These are phyloP conservation scores for Stephanodiscus minutulus DNA, from an alignment of 108 stramenopile species.

Conservation along the genomic window DNA sequence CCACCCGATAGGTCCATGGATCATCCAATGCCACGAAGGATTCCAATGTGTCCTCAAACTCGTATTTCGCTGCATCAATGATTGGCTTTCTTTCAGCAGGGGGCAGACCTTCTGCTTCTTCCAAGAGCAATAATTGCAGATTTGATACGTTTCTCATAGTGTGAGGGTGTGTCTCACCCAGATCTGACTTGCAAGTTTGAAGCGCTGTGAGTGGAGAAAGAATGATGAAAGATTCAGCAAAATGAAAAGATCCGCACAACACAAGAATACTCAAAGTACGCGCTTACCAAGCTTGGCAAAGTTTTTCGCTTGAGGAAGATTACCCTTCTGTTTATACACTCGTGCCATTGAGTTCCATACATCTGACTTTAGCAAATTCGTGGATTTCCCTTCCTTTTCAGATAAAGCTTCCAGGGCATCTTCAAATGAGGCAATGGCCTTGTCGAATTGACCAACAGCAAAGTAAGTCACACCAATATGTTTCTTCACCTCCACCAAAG, in stretches of 20 bases:
- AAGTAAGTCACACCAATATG: constrained; percentile 29
- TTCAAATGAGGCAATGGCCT: constrained; percentile 29
- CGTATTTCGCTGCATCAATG: constrained; percentile 50
- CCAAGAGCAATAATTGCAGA: constrained; percentile 39
- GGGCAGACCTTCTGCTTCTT: constrained; percentile 40
- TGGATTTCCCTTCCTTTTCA: constrained; percentile 16
- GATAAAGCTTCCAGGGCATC: constrained; percentile 39
- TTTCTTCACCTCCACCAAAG: constrained; percentile 33
- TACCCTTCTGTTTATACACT: constrained; percentile 30
- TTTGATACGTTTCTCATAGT: constrained; percentile 43
- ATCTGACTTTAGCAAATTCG: constrained; percentile 23
- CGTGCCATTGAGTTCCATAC: constrained; percentile 37
- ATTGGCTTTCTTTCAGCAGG: constrained; percentile 32
- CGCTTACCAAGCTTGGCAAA: constrained; percentile 45
- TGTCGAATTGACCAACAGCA: constrained; percentile 22
- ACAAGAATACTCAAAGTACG: not conserved
- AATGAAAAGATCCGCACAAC: not conserved
- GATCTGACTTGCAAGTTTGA: constrained; percentile 31
- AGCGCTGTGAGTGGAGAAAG: constrained; percentile 14
- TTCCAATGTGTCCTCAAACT: constrained; percentile 42
- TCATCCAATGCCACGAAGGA: constrained; percentile 36
- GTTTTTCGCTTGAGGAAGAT: constrained; percentile 42
- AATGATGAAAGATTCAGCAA: not conserved
- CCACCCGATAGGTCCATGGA: constrained; percentile 43
- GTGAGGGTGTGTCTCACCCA: constrained; percentile 39